Evolutionary conservation across 2,329 filamentous ascomycete species (phyloP).

Genomic region (Thelonectria blattea): DNA sequence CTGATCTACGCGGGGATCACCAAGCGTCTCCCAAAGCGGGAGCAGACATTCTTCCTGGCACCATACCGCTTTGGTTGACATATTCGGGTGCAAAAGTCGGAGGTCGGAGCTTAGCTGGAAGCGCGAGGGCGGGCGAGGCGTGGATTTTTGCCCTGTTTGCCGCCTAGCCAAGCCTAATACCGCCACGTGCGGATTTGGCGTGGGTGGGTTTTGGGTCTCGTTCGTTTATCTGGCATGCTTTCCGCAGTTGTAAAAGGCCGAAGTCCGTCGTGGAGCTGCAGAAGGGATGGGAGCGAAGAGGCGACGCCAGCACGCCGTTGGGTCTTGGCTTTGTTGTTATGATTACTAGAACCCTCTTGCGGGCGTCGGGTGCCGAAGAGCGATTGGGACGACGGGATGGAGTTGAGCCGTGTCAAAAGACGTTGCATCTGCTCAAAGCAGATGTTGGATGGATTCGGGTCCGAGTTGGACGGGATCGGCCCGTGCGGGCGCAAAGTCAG

Average conservation of each 20-base stretch:
- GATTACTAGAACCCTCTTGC: no score
- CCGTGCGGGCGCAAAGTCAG: no score
- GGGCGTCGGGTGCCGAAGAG: no score
- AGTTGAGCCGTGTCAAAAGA: no score
- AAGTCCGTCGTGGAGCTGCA: not conserved
- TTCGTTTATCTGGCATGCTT: not conserved
- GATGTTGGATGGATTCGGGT: no score
- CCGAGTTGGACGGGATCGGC: no score
- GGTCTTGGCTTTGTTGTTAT: no score
- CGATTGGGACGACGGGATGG: no score
- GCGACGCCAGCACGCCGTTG: no score
- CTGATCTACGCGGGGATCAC: constrained; percentile 15
- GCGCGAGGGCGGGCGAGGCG: constrained; percentile 24
- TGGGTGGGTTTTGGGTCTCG: no score
- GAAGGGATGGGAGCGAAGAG: no score
- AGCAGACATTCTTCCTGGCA: not conserved
- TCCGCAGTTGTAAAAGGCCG: not conserved
- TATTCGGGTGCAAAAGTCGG: constrained; percentile 26
- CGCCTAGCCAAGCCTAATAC: not conserved
- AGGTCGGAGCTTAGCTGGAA: constrained; percentile 27
- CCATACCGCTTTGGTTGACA: constrained; percentile 27
- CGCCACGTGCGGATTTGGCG: constrained; percentile 11
- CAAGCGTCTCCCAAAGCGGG: not conserved
- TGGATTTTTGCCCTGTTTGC: not conserved
- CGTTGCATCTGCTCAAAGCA: no score